These are phyloP conservation scores for Geotrichum australiense DNA, from an alignment of 1,139 yeast species.

Conservation along the genomic window DNA sequence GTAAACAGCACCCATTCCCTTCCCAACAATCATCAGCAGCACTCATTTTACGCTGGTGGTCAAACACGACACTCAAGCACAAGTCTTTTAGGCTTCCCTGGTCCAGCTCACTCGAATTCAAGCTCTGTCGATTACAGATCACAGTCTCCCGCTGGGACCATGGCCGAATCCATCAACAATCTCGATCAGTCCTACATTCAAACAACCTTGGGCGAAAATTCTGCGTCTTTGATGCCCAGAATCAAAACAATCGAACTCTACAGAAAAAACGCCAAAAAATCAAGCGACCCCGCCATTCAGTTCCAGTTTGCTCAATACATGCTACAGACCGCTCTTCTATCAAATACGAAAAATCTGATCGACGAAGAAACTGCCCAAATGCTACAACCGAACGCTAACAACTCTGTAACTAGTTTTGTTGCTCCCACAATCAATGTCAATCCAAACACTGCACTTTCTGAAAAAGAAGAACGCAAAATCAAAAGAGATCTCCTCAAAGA, in stretches of 20 bases:
- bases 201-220: slow-evolving; percentile 30
- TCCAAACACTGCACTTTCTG: slow-evolving; percentile 9
- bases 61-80: not conserved
- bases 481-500: slow-evolving; percentile 54
- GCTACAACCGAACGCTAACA: not conserved
- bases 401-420: slow-evolving; percentile 9
- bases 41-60: not conserved
- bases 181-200: slow-evolving; percentile 31
- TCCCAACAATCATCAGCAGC: not conserved
- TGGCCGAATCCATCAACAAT: slow-evolving; percentile 29
- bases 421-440: slow-evolving; percentile 6
- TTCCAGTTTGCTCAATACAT: slow-evolving; percentile 90
- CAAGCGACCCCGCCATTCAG: slow-evolving; percentile 77
- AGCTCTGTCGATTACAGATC: slow-evolving; percentile 7
- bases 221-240: slow-evolving; percentile 53
- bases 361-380: slow-evolving; percentile 9
- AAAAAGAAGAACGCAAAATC: slow-evolving; percentile 36
- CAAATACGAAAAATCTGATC: slow-evolving; percentile 19
- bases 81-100: not conserved
- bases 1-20: slow-evolving; percentile 1
- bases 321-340: slow-evolving; percentile 67
- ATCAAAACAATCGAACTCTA: slow-evolving; percentile 83
- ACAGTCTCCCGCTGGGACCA: slow-evolving; percentile 19
- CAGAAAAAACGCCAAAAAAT: slow-evolving; percentile 74
- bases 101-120: not conserved